Conservation (phyloP, 1,139 yeast species). For the Diutina rugosa region DNA sequence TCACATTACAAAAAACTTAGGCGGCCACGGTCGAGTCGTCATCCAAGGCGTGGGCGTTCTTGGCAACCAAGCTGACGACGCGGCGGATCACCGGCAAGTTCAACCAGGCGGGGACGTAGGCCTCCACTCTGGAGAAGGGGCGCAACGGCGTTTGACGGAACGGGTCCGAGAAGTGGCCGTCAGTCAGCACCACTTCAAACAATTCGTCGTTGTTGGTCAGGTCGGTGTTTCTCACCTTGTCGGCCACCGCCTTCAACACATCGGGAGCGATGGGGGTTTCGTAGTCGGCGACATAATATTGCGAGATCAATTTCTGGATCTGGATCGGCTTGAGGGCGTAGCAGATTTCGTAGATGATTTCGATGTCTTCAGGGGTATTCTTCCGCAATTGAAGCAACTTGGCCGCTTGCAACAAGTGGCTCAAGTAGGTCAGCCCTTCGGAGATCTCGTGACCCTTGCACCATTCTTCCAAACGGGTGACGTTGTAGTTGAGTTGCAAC, state of each 20-base stretch:
- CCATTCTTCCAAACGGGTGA: conserved; percentile 96
- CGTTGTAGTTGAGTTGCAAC: conserved; percentile 89
- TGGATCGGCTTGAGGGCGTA: conserved; percentile 89
- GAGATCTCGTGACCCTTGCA: conserved; percentile 89
- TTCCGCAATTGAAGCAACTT: conserved; percentile 86
- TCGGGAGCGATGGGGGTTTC: conserved; percentile 87
- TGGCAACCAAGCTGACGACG: conserved; percentile 82
- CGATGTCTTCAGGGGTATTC: conserved; percentile 82
- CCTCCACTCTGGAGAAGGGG: conserved; percentile 82
- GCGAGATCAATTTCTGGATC: conserved; percentile 82
- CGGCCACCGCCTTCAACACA: conserved; percentile 74
- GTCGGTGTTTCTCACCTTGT: conserved; percentile 60
- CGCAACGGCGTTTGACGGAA: conserved; percentile 80
- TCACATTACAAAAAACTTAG: neutral
- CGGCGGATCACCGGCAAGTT: conserved; percentile 81
- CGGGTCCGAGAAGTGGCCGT: conserved; percentile 80
- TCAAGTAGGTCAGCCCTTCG: conserved; percentile 79
- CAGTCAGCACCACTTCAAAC: conserved; percentile 56
- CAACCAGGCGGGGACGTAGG: conserved; percentile 93
- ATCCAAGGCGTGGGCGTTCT: conserved; percentile 40
- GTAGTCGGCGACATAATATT: conserved; percentile 87
- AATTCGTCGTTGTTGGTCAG: conserved; percentile 44
- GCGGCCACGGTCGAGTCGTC: neutral
- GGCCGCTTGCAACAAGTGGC: conserved; percentile 87
- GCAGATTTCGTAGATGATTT: conserved; percentile 88